Percentiles rank a stretch among this genome's conserved stretches.
Evolutionary conservation across 225 moss, liverwort and hornwort genomes (phyloP).

Genomic region (Lunularia cruciata): DNA sequence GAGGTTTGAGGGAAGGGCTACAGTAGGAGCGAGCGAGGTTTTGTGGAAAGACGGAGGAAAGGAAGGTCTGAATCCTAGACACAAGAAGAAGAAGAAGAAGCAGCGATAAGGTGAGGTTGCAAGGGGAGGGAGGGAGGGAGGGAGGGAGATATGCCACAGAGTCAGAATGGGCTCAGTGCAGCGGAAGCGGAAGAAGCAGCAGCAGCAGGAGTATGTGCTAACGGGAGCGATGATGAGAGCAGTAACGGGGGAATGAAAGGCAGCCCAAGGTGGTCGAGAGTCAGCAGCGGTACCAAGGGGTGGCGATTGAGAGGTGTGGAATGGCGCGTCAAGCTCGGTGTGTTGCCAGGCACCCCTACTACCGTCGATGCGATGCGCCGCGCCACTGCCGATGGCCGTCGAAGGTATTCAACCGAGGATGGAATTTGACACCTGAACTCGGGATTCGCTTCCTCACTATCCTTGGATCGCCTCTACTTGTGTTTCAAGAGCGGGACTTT

Average conservation of each 20-base stretch:
- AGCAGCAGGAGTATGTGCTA: slow-evolving; percentile 9
- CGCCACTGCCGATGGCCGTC: slow-evolving; percentile 58
- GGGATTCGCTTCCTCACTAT: neutral
- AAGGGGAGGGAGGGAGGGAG: neutral
- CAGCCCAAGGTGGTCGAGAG: slow-evolving; percentile 36
- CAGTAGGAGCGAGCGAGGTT: neutral
- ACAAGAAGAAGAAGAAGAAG: too few relatives aligned
- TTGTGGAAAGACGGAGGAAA: neutral
- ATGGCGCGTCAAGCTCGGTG: slow-evolving; percentile 59
- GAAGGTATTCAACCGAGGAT: slow-evolving; percentile 37
- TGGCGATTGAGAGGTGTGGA: slow-evolving; percentile 62
- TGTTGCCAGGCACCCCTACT: slow-evolving; percentile 46
- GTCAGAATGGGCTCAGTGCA: slow-evolving; percentile 25
- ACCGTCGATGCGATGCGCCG: slow-evolving; percentile 55
- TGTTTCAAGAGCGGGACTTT: neutral
- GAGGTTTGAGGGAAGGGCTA: too few relatives aligned
- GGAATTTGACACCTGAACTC: neutral
- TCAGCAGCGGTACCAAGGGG: slow-evolving; percentile 32
- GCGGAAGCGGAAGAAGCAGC: slow-evolving; percentile 37
- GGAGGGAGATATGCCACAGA: slow-evolving; percentile 35
- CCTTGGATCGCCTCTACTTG: neutral
- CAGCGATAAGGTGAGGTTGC: neutral
- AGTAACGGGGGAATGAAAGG: slow-evolving; percentile 24
- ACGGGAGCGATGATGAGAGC: slow-evolving; percentile 41
- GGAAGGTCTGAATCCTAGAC: neutral